Evolutionary conservation across 148 eudicot genomes (phyloP), one percentile per base, ranked within the genome.

Genomic region (Rhododendron molle): DNA sequence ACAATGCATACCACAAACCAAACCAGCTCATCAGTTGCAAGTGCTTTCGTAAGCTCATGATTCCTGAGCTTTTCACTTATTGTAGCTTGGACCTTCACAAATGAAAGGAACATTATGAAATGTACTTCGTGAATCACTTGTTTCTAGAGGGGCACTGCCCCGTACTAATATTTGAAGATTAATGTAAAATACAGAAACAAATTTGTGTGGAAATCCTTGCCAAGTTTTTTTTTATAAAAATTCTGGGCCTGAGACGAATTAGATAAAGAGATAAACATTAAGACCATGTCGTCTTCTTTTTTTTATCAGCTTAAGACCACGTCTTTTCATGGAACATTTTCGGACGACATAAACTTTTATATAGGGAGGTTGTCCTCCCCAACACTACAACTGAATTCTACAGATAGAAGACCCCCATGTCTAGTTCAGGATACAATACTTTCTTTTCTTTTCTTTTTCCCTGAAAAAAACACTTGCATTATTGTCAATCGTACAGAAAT

Each of bases 1-100:
- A 69, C 10, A 50, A 40, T 40, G 85, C 90, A 82, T 90, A 93
- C 96, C 91, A 88, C 47, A 91, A 90, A 92, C 94, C 92, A 93
- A 71, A 92, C 92, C 49, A 90, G 52, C 86, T 91, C 92, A 69
- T 91, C 87, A 80, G 95, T 91, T 21, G 94, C 98, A 87, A 93
- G 85, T 83, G 83, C 86, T 83, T 83, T 92, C 23, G 93, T 91
- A 67, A 93, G 81, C 65, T 94, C 96, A 74, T 93, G 92, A 36
- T 88, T 87, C 83, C 89, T 80, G 81, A 95, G 85, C 80, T 85
- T 89, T 81, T 90, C 92, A 80, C 89, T 92, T 81, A 93, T 89
- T 74, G 88, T 85, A 84, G 88, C 90, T 92, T 89, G 94, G 62
- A 92, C 92, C 98, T 93, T 79, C 83, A 83, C 54, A 83, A 83